Evolutionary conservation across 192 early-diverging fungal species (phyloP).

Genomic region (Pilaira anomala): DNA sequence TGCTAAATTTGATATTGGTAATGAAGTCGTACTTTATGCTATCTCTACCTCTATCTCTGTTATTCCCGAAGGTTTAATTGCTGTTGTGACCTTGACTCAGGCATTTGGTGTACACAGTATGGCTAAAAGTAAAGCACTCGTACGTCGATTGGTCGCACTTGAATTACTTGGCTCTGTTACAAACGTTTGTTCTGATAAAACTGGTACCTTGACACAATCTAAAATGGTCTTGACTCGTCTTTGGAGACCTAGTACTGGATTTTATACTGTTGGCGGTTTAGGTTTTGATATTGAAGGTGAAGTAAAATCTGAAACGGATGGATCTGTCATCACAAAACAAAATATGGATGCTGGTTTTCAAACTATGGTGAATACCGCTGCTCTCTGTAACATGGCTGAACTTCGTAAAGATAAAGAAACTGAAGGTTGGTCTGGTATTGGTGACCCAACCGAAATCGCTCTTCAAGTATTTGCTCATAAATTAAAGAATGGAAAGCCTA

Average conservation of each 20-base stretch:
- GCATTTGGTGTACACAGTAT: conserved; percentile 85
- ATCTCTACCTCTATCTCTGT: conserved; percentile 89
- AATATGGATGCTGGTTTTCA: conserved; percentile 46
- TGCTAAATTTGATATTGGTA: conserved; percentile 57
- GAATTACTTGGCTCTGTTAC: conserved; percentile 92
- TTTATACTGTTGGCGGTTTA: conserved; percentile 64
- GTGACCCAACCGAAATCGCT: conserved; percentile 89
- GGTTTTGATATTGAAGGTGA: conserved; percentile 62
- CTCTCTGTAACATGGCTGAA: conserved; percentile 88
- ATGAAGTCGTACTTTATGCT: conserved; percentile 68
- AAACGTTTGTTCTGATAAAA: conserved; percentile 95
- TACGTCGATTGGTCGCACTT: conserved; percentile 82
- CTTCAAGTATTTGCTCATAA: conserved; percentile 85
- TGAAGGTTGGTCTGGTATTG: conserved; percentile 21
- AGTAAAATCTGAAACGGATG: conserved; percentile 30
- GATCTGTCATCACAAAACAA: conserved; percentile 28
- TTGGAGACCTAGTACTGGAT: conserved; percentile 74
- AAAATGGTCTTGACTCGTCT: conserved; percentile 88
- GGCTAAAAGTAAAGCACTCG: conserved; percentile 85
- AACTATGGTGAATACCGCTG: conserved; percentile 53
- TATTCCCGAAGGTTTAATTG: conserved; percentile 93
- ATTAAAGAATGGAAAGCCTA: conserved; percentile 69
- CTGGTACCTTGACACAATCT: conserved; percentile 90
- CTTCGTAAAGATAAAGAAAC: conserved; percentile 48
- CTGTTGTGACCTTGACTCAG: conserved; percentile 93